phyloP scores from a whole-genome alignment of 202 grass and related monocot genomes.

The Panicum hallii region DNA sequence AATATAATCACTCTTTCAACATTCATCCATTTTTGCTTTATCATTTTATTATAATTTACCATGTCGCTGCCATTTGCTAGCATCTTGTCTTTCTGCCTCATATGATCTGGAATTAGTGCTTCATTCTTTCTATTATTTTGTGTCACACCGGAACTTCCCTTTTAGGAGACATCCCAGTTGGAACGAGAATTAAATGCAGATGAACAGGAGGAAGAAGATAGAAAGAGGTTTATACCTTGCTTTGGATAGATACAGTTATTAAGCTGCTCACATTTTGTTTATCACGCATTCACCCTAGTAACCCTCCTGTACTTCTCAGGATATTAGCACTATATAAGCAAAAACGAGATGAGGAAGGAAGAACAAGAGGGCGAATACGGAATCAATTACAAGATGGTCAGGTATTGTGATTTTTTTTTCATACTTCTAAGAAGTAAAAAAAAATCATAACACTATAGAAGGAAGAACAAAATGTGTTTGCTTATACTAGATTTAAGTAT shows the following conservation, averaged over 20 bases:
- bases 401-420: conserved; percentile 42
- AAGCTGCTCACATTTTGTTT: conserved; percentile 45
- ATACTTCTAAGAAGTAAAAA: conserved; percentile 28
- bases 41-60: background rate
- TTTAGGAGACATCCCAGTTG: conserved; percentile 48
- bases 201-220: conserved; percentile 54
- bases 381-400: conserved; percentile 63
- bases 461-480: background rate
- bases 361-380: conserved; percentile 40
- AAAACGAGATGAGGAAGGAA: conserved; percentile 60
- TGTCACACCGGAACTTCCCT: conserved; percentile 6
- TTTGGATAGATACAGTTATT: conserved; percentile 35
- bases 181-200: conserved; percentile 47
- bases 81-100: conserved; percentile 37
- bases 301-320: conserved; percentile 47
- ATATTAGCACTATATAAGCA: conserved; percentile 57
- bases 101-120: conserved; percentile 23
- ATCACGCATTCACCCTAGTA: conserved; percentile 17
- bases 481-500: background rate
- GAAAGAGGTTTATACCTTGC: conserved; percentile 61
- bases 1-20: background rate
- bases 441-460: background rate
- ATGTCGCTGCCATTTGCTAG: background rate
- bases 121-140: conserved; percentile 33
- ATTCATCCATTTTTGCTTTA: conserved; percentile 3